Conservation (phyloP, 192 early-diverging fungal species). For the Paraglomus occultum region DNA sequence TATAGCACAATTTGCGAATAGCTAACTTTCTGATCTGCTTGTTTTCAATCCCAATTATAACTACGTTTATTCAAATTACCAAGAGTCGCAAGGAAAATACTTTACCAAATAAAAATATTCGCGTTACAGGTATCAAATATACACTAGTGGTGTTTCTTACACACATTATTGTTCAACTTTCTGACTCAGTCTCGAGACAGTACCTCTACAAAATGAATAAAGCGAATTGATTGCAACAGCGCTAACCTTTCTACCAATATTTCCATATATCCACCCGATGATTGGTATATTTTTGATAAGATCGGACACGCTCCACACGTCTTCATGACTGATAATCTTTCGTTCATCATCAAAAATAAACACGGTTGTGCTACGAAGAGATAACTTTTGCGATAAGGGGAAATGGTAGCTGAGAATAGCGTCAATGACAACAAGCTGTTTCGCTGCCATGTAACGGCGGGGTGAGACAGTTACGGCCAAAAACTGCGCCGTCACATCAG, state of each 20-base stretch:
- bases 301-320: slow-evolving; percentile 29
- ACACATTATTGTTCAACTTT: too few species aligned
- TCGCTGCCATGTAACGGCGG: background rate
- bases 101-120: too few species aligned
- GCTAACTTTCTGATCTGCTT: too few species aligned
- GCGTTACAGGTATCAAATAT: too few species aligned
- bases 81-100: too few species aligned
- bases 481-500: slow-evolving; percentile 2
- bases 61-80: too few species aligned
- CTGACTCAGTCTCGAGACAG: too few species aligned
- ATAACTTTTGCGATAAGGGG: background rate
- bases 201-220: too few species aligned
- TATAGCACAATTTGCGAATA: too few species aligned
- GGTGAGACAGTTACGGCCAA: slow-evolving; percentile 1
- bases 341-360: slow-evolving; percentile 27
- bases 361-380: slow-evolving; percentile 1
- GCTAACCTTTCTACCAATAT: slow-evolving; percentile 14
- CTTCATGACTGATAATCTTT: slow-evolving; percentile 31
- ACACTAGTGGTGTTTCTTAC: too few species aligned
- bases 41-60: too few species aligned
- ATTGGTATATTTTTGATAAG: slow-evolving; percentile 22
- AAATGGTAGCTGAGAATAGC: slow-evolving; percentile 12
- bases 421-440: slow-evolving; percentile 24
- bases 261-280: slow-evolving; percentile 29
- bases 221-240: too few species aligned